Evolutionary conservation across 805 yeast genomes (phyloP).

Genomic region (Saturnispora sekii): DNA sequence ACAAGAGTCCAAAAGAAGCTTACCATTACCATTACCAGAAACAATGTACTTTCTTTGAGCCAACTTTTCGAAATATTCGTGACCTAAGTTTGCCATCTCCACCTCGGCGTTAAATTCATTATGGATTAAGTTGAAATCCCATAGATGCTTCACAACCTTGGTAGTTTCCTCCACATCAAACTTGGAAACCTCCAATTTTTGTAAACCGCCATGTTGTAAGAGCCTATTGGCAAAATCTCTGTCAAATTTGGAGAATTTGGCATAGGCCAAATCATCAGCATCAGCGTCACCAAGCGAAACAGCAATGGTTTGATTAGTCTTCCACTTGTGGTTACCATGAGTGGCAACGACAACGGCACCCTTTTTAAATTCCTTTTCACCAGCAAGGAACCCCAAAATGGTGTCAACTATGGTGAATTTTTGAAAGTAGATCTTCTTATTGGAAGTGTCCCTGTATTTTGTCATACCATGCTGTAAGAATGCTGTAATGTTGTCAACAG

Average conservation of each 20-base stretch:
- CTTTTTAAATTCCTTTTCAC: constrained; percentile 38
- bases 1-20: constrained; percentile 36
- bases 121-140: constrained; percentile 31
- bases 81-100: constrained; percentile 11
- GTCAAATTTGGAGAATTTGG: constrained; percentile 41
- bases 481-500: constrained; percentile 69
- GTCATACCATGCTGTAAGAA: constrained; percentile 46
- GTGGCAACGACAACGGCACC: constrained; percentile 64
- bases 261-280: constrained; percentile 63
- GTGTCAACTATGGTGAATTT: constrained; percentile 56
- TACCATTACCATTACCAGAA: constrained; percentile 61
- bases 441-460: constrained; percentile 48
- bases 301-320: constrained; percentile 51
- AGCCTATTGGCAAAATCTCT: constrained; percentile 42
- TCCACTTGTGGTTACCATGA: constrained; percentile 42
- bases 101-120: constrained; percentile 27
- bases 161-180: constrained; percentile 37
- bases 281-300: constrained; percentile 33
- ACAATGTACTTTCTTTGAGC: constrained; percentile 41
- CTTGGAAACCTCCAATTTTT: constrained; percentile 31
- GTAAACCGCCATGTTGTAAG: constrained; percentile 20
- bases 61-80: constrained; percentile 26
- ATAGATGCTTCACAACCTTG: constrained; percentile 32
- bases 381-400: constrained; percentile 45
- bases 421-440: constrained; percentile 45